Base-by-base conservation (phyloP, 352 stramenopile species). In the Phytopythium kandeliae region DNA sequence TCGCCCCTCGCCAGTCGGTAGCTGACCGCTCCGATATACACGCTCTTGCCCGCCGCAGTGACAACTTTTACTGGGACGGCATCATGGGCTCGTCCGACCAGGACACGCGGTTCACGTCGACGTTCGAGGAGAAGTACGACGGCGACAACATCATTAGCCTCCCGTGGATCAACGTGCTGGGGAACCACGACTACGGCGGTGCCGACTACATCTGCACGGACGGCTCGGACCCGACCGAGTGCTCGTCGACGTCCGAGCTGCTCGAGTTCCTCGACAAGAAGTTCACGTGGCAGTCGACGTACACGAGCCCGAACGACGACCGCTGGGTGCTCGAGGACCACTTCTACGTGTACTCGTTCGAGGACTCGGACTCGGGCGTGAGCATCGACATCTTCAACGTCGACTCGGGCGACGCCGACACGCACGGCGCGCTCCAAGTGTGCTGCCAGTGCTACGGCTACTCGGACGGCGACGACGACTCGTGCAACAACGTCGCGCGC, bases 51-150 rank as follows among this genome's bases (percentile, higher is more conserved):
- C 34, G 7, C 15, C 45, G 19, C 51, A 57, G 71, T 42, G 74
- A 86, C 47, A 85, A 85, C 63, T 86, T 86, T 42, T 86, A 86
- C 63, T 86, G 71, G 70, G 71, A 70, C 15, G 74, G 74, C n/a
- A 81, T 86, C 40, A 58, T 67, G 47, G 67, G 64, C 34, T 47
- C 63, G 17, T 59, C 51, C 6, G 70, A 69, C 47, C 62, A 74
- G 26, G 50, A 65, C 55, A 76, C 71, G 7, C 74, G 74, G 0
- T 86, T 86, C 60, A 65, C 65, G 7, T 62, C 57, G 19, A 85
- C 74, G 26, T 86, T 85, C 43, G 74, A 86, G 42, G 57, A 56
- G 26, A 83, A 80, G 48, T 85, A 78, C 60, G 65, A 67, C 1
- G 70, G 72, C 21, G 38, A 58, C 51, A 67, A 76, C 55, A 63